phyloP scores from a whole-genome alignment of 169 alveolate species.

The Plasmodium adleri region DNA sequence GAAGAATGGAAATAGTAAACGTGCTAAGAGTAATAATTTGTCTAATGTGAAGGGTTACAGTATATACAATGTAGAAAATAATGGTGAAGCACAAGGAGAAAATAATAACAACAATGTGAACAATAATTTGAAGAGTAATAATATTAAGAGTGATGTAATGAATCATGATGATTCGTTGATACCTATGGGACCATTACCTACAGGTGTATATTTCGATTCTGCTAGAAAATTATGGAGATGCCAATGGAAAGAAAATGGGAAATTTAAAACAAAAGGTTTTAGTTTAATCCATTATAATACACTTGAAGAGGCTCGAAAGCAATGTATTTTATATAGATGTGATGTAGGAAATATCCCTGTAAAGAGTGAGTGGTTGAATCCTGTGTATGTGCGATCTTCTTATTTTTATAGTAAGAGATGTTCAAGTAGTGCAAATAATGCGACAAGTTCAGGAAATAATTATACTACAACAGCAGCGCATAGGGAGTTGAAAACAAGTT shows the following conservation, averaged over 20 bases:
- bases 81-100: neutral
- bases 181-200: slow-evolving; percentile 90
- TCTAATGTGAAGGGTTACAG: slow-evolving; percentile 36
- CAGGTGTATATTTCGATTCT: slow-evolving; percentile 91
- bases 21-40: slow-evolving; percentile 67
- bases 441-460: neutral
- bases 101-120: slow-evolving; percentile 14
- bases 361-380: slow-evolving; percentile 89
- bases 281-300: slow-evolving; percentile 88
- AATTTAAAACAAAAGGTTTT: slow-evolving; percentile 90
- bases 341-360: slow-evolving; percentile 90
- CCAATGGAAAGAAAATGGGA: slow-evolving; percentile 93
- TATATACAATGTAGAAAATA: neutral
- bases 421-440: slow-evolving; percentile 43
- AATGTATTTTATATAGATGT: slow-evolving; percentile 89
- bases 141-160: slow-evolving; percentile 66
- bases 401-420: slow-evolving; percentile 42
- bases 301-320: slow-evolving; percentile 89
- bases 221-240: slow-evolving; percentile 91
- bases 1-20: slow-evolving; percentile 32
- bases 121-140: slow-evolving; percentile 12
- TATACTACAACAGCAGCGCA: slow-evolving; percentile 8
- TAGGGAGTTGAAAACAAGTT: slow-evolving; percentile 63
- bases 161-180: slow-evolving; percentile 80
- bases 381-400: slow-evolving; percentile 77